Evolutionary conservation across 78 protist genomes (phyloP).

Genomic region (Acrasis kona): DNA sequence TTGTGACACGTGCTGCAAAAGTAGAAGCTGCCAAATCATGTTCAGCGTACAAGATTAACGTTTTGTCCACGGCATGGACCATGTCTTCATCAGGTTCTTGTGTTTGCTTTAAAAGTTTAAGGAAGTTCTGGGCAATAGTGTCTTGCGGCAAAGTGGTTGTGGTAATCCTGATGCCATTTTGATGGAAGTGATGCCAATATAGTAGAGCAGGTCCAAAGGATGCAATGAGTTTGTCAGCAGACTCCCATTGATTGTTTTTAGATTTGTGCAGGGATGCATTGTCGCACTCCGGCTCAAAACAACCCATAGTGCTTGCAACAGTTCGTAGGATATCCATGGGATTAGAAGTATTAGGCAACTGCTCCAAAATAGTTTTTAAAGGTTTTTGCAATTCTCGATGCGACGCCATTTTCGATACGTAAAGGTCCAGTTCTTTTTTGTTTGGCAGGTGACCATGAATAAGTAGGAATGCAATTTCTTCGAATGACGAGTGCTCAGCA

Average conservation of each 20-base stretch:
- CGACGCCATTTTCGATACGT: neutral
- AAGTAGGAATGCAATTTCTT: constrained; percentile 30
- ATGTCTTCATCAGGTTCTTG: neutral
- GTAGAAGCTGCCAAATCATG: constrained; percentile 26
- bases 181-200: neutral
- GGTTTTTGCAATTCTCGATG: neutral
- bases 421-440: neutral
- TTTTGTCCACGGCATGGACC: neutral
- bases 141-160: neutral
- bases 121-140: constrained; percentile 13
- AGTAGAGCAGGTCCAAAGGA: neutral
- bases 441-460: constrained; percentile 28
- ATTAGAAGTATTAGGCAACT: neutral
- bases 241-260: neutral
- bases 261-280: neutral
- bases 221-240: neutral
- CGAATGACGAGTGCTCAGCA: constrained; percentile 20
- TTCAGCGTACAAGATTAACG: constrained; percentile 20
- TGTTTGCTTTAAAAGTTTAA: constrained; percentile 14
- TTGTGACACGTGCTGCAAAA: neutral
- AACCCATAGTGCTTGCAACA: neutral
- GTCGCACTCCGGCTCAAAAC: neutral
- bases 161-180: neutral
- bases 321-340: neutral
- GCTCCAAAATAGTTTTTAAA: neutral